Percentiles rank a stretch among this genome's conserved stretches.
These are phyloP conservation scores for Neurospora sublineolata DNA, from an alignment of 495 filamentous ascomycete genomes.

Conservation along the genomic window DNA sequence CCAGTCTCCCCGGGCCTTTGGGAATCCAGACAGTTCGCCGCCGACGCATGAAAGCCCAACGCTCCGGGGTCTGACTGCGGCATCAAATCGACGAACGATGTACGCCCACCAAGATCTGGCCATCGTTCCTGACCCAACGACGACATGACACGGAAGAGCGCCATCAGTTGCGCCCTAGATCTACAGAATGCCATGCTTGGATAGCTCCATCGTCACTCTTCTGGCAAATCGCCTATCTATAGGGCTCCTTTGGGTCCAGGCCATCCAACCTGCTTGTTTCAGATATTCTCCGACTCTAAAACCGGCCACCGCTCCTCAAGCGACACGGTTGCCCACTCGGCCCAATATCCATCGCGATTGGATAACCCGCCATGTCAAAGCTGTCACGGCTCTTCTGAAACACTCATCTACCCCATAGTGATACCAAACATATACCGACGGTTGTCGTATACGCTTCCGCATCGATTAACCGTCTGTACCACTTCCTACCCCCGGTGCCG, in stretches of 20 bases:
- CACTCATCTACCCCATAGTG: slow-evolving; percentile 2
- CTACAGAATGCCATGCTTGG: not conserved
- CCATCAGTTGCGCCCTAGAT: not conserved
- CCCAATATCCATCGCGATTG: not conserved
- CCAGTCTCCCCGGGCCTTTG: not conserved
- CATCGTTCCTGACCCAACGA: not conserved
- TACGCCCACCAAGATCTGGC: not conserved
- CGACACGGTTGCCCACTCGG: not conserved
- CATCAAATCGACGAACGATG: not conserved
- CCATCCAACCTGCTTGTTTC: not conserved
- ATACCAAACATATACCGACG: not conserved
- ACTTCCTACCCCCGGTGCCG: not conserved
- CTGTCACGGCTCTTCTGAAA: slow-evolving; percentile 6
- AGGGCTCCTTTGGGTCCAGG: not conserved
- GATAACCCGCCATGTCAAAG: not conserved
- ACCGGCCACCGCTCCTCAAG: not conserved
- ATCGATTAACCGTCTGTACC: slow-evolving; percentile 1
- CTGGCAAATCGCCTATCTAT: not conserved
- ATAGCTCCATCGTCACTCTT: not conserved
- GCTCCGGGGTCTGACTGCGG: not conserved
- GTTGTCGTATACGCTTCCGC: not conserved
- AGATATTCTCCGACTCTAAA: not conserved
- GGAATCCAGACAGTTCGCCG: not conserved
- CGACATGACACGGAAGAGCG: not conserved
- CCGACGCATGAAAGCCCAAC: slow-evolving; percentile 7